Evolutionary conservation across 148 eudicot genomes (phyloP).

Genomic region (Tetragonia tetragonoides): DNA sequence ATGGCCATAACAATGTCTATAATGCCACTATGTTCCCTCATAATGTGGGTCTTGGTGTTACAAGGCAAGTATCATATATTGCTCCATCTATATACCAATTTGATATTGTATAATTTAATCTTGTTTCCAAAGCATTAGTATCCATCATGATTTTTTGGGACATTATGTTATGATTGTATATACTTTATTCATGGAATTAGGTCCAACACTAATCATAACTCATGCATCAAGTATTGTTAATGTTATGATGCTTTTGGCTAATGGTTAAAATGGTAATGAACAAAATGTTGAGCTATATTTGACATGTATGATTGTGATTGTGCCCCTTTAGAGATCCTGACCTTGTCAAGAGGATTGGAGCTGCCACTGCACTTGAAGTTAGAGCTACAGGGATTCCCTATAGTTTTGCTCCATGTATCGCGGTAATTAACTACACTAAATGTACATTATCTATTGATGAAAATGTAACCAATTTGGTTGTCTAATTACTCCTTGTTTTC

Average conservation of each 20-base stretch:
- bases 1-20: conserved; percentile 67
- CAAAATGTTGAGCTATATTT: not conserved
- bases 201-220: too few species aligned
- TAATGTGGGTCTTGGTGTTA: conserved; percentile 71
- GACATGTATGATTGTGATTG: not conserved
- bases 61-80: conserved; percentile 42
- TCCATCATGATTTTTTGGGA: not conserved
- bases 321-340: conserved; percentile 51
- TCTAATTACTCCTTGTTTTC: not conserved
- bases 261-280: not conserved
- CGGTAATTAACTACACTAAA: conserved; percentile 37
- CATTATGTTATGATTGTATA: too few species aligned
- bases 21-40: conserved; percentile 68
- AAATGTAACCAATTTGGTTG: not conserved
- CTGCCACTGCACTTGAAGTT: conserved; percentile 81
- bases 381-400: conserved; percentile 72
- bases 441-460: not conserved
- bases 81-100: not conserved
- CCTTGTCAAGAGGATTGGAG: conserved; percentile 70
- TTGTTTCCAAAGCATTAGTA: not conserved
- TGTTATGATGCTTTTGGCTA: not conserved
- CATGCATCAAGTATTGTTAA: not conserved
- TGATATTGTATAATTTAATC: not conserved
- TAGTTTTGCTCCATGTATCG: conserved; percentile 79
- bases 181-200: too few species aligned